phyloP scores from a whole-genome alignment of 2,329 filamentous ascomycete genomes.

The Sarocladiaceae sp. region DNA sequence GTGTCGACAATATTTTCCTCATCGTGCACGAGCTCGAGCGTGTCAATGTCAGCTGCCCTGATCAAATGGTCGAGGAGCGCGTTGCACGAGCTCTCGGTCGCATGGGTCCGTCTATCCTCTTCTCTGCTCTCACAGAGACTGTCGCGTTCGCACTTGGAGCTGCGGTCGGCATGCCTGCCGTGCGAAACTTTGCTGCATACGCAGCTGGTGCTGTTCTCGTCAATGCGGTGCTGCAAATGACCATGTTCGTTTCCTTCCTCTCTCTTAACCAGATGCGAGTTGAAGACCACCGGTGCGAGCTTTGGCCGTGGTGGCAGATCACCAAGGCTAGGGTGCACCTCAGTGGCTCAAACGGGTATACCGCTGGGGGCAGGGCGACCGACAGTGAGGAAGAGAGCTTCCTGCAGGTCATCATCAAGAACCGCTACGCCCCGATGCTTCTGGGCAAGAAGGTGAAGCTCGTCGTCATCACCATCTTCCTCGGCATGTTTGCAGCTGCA shows the following conservation, averaged over 20 bases:
- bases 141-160: conserved; percentile 88
- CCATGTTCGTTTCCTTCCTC: conserved; percentile 92
- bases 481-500: conserved; percentile 81
- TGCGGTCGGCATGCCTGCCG: conserved; percentile 96
- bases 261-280: conserved; percentile 88
- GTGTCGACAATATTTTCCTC: conserved; percentile 97
- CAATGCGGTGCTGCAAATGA: conserved; percentile 94
- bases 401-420: conserved; percentile 85
- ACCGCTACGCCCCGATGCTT: conserved; percentile 77
- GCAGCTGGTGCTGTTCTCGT: conserved; percentile 94
- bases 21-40: conserved; percentile 98
- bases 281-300: conserved; percentile 84
- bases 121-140: conserved; percentile 93
- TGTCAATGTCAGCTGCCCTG: conserved; percentile 86
- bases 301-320: conserved; percentile 84
- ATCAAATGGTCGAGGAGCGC: conserved; percentile 80
- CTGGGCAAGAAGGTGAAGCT: conserved; percentile 78
- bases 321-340: conserved; percentile 68
- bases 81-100: conserved; percentile 86
- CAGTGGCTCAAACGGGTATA: conserved; percentile 51
- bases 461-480: conserved; percentile 71
- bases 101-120: conserved; percentile 94
- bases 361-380: conserved; percentile 53
- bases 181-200: conserved; percentile 95
- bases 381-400: conserved; percentile 79